Conservation (phyloP, 176 grass and related monocot genomes). For the Thinopyrum elongatum region DNA sequence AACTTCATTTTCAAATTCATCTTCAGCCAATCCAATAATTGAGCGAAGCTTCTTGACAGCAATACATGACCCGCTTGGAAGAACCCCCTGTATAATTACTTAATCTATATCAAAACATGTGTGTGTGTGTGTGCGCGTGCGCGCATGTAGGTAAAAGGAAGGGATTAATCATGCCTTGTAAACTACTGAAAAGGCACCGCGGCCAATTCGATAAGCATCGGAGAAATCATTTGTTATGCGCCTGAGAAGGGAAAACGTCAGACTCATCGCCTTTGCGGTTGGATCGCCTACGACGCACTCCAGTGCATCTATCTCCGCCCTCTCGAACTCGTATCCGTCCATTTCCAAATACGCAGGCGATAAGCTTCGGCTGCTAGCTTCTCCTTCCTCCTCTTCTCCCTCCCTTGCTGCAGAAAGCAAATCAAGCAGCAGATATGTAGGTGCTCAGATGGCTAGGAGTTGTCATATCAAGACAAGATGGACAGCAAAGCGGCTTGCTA, state of each 20-base stretch:
- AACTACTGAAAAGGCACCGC: no score
- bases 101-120: no score
- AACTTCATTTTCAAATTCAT: neutral
- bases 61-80: neutral
- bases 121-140: no score
- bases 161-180: no score
- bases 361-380: neutral
- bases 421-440: neutral
- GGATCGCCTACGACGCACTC: neutral
- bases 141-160: no score
- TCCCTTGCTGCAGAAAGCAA: neutral
- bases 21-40: neutral
- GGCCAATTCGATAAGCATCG: no score
- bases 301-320: neutral
- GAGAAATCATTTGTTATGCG: no score
- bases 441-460: neutral
- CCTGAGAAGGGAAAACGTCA: no score
- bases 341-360: neutral
- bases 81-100: neutral
- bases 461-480: neutral
- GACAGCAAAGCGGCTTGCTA: neutral
- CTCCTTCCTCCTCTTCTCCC: neutral
- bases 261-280: neutral
- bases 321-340: neutral
- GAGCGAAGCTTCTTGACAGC: neutral